These are phyloP conservation scores for Maudiozyma bulderi DNA, from an alignment of 805 yeast species.

Conservation along the genomic window DNA sequence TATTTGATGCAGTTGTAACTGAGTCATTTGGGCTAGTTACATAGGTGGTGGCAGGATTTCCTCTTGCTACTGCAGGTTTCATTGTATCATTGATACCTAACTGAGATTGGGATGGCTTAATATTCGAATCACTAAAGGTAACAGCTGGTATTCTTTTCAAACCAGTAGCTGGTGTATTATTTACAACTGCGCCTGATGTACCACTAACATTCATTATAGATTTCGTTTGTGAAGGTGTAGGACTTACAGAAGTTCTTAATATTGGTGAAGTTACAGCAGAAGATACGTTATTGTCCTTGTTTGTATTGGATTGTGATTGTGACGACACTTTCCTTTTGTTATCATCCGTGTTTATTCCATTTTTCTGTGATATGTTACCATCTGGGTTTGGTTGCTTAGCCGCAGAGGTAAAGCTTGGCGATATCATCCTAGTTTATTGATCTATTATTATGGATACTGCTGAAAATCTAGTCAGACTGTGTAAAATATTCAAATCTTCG, in stretches of 20 bases:
- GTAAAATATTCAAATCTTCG: too few species aligned
- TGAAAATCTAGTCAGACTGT: too few species aligned
- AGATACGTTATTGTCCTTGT: background rate
- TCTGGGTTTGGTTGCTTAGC: slow-evolving; percentile 1
- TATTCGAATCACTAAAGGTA: slow-evolving; percentile 23
- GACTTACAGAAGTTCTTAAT: slow-evolving; percentile 16
- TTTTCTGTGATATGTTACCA: background rate
- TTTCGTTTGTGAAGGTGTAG: slow-evolving; percentile 14
- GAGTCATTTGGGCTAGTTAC: background rate
- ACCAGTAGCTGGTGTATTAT: slow-evolving; percentile 23
- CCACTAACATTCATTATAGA: slow-evolving; percentile 24
- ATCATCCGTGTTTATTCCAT: background rate
- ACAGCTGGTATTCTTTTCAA: slow-evolving; percentile 26
- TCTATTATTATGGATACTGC: background rate
- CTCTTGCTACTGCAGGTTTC: background rate
- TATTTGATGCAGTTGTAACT: background rate
- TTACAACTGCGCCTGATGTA: slow-evolving; percentile 26
- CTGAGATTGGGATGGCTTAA: slow-evolving; percentile 7
- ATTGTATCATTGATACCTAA: background rate
- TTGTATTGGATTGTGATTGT: background rate
- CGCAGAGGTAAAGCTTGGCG: slow-evolving; percentile 3
- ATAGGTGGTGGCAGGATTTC: too few species aligned
- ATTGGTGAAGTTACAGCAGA: slow-evolving; percentile 3
- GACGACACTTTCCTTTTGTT: background rate
- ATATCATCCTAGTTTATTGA: background rate